These are phyloP conservation scores for Stipa capillata DNA, from an alignment of 176 grass and related monocot species.

Conservation along the genomic window DNA sequence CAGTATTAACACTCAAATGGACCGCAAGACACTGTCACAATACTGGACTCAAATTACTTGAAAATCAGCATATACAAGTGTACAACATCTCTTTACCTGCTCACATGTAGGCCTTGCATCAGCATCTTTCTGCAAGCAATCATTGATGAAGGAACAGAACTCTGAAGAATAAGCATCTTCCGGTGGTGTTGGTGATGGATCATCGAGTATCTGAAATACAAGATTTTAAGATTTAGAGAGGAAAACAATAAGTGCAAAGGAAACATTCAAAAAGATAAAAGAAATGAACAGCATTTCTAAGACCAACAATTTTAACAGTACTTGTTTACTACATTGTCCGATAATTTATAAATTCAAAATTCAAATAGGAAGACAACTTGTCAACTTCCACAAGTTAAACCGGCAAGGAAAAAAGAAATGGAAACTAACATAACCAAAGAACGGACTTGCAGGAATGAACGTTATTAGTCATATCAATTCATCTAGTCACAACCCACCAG, in stretches of 20 bases:
- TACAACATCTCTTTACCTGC: constrained; percentile 43
- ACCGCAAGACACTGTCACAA: background rate
- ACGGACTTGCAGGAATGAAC: background rate
- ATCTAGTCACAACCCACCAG: background rate
- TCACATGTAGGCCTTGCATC: constrained; percentile 67
- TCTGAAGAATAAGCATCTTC: constrained; percentile 63
- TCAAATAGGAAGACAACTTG: background rate
- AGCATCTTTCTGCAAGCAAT: constrained; percentile 84
- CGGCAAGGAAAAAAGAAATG: background rate
- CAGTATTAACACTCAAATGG: background rate
- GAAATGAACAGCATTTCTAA: background rate
- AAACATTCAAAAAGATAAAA: background rate
- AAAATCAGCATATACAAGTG: constrained; percentile 10
- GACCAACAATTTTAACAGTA: background rate
- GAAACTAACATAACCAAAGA: background rate
- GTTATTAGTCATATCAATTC: background rate
- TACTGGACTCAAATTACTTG: background rate
- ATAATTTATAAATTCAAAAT: background rate
- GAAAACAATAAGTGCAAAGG: background rate
- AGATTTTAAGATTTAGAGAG: background rate
- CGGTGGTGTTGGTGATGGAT: constrained; percentile 74
- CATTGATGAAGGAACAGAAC: constrained; percentile 87
- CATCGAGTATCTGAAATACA: constrained; percentile 70
- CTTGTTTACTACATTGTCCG: background rate
- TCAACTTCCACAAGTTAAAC: background rate